Conservation (phyloP, 768 basidiomycete species). For the Tremella mesenterica region DNA sequence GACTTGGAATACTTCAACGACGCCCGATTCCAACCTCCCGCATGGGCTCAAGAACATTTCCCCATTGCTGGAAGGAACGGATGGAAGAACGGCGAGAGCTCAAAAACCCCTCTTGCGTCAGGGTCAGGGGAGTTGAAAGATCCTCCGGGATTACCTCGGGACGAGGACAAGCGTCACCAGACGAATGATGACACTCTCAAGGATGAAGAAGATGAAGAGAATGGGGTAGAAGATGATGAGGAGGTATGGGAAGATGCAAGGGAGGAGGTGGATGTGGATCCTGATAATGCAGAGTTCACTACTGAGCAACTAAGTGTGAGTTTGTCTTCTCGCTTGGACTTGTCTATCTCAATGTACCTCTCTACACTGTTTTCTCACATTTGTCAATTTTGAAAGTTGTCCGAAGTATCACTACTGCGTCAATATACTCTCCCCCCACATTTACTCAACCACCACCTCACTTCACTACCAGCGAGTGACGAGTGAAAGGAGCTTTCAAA, state of each 20-base stretch:
- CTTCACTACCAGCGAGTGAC: background rate
- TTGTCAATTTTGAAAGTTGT: no score
- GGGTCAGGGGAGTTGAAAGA: no score
- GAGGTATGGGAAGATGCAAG: conserved; percentile 1
- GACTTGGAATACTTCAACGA: background rate
- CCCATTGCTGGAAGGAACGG: no score
- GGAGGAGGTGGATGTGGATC: conserved; percentile 6
- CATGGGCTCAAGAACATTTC: conserved; percentile 1
- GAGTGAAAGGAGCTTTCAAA: background rate
- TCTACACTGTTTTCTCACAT: no score
- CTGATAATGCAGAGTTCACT: background rate
- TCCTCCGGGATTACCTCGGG: no score
- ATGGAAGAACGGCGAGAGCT: no score
- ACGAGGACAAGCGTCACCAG: no score
- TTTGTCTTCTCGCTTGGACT: background rate
- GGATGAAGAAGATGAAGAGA: background rate
- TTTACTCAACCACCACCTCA: no score
- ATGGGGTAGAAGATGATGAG: background rate
- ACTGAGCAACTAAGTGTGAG: background rate
- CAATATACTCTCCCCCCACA: no score
- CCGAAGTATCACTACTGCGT: no score
- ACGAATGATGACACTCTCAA: background rate
- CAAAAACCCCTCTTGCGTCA: no score
- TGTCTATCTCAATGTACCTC: no score
- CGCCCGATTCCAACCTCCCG: background rate